phyloP scores from a whole-genome alignment of 495 filamentous ascomycete species.

The Aspergillus incahuasiensis region DNA sequence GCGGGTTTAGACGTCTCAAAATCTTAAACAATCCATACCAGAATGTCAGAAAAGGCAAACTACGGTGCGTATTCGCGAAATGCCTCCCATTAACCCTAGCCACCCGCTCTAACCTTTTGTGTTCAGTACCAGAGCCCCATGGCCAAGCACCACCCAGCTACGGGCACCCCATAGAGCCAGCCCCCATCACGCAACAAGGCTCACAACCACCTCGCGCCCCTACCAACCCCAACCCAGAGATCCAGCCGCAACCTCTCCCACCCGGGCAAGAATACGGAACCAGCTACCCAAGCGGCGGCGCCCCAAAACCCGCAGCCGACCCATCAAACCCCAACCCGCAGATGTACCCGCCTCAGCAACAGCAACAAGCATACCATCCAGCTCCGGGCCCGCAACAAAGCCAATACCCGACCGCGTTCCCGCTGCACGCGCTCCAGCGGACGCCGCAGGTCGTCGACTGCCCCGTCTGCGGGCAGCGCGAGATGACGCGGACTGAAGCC shows the following conservation, averaged over 20 bases:
- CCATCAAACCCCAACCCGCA: neutral
- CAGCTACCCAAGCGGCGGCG: neutral
- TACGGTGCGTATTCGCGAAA: neutral
- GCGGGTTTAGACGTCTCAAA: neutral
- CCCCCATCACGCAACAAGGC: neutral
- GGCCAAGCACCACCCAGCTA: neutral
- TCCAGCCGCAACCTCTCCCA: neutral
- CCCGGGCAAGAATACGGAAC: neutral
- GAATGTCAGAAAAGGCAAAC: neutral
- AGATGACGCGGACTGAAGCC: slow-evolving; percentile 40
- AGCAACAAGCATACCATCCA: neutral
- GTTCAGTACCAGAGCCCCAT: neutral
- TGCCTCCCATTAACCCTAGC: neutral
- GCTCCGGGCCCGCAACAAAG: slow-evolving; percentile 16
- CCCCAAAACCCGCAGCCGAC: neutral
- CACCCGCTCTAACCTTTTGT: neutral
- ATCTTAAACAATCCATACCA: neutral
- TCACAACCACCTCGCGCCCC: neutral
- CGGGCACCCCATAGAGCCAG: neutral
- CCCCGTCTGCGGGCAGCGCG: slow-evolving; percentile 41
- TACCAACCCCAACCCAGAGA: neutral
- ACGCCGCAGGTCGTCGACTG: slow-evolving; percentile 46
- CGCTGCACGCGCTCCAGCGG: slow-evolving; percentile 29
- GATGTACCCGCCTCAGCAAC: neutral
- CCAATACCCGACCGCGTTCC: slow-evolving; percentile 26